Percentiles rank a stretch among this genome's conserved stretches.
phyloP scores from a whole-genome alignment of 73 alveolate species.

The Paramecium sexaurelia region DNA sequence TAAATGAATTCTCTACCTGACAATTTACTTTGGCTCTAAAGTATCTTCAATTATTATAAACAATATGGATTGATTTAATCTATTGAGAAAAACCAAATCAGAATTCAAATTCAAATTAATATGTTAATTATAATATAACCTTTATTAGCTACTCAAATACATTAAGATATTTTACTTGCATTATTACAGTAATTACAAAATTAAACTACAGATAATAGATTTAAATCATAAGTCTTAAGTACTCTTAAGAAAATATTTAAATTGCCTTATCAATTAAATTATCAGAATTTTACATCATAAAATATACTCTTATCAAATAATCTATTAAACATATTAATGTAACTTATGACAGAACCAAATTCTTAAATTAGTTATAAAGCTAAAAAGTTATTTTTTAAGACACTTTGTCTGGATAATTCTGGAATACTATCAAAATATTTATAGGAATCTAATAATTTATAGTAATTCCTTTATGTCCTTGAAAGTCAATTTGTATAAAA shows the following conservation, averaged over 20 bases:
- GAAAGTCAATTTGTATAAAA: background rate
- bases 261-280: background rate
- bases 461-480: background rate
- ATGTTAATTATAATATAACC: background rate
- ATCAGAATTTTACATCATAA: background rate
- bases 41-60: background rate
- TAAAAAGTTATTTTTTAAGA: background rate
- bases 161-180: background rate
- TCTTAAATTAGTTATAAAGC: background rate
- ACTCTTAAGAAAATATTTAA: background rate
- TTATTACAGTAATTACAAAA: background rate
- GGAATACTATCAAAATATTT: background rate
- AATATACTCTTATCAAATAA: background rate
- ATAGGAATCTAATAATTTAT: background rate
- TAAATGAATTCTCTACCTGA: background rate
- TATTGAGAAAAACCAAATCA: background rate
- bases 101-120: background rate
- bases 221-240: background rate
- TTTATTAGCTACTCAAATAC: background rate
- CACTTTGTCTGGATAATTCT: background rate
- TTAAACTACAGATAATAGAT: background rate
- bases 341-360: background rate
- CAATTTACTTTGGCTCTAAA: background rate
- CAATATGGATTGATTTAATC: background rate
- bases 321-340: background rate